Percentiles rank a stretch among this genome's conserved stretches.
These are phyloP conservation scores for Cairneyella variabilis DNA, from an alignment of 495 filamentous ascomycete species.

Conservation along the genomic window DNA sequence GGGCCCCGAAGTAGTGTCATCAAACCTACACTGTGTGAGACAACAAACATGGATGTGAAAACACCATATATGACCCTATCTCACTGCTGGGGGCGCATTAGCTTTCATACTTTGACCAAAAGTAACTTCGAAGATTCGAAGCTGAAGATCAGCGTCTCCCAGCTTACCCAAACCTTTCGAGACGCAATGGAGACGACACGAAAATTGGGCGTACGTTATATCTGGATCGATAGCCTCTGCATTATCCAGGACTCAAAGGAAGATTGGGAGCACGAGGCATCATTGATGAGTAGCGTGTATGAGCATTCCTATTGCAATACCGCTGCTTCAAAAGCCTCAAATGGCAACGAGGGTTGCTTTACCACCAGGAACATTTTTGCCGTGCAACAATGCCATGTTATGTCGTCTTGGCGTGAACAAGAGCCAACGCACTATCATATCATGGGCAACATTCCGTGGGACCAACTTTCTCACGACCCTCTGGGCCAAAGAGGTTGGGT, in stretches of 20 bases:
- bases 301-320: conserved; percentile 1
- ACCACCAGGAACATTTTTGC: background rate
- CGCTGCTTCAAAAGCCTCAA: conserved; percentile 6
- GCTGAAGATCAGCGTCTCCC: background rate
- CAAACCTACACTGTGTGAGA: too few relatives aligned
- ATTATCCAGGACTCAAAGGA: conserved; percentile 13
- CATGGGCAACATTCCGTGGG: background rate
- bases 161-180: background rate
- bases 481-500: conserved; percentile 30
- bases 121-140: background rate
- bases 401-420: background rate
- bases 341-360: background rate
- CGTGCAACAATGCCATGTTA: background rate
- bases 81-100: background rate
- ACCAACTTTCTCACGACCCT: conserved; percentile 1
- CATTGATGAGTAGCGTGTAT: conserved; percentile 15
- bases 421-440: background rate
- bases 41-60: too few relatives aligned
- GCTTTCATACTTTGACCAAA: background rate
- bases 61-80: background rate
- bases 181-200: background rate
- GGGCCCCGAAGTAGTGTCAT: too few relatives aligned
- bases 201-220: background rate
- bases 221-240: conserved; percentile 10
- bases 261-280: conserved; percentile 16